These are phyloP conservation scores for Apiotrichum laibachii DNA, from an alignment of 1,284 basidiomycete genomes.

Conservation along the genomic window DNA sequence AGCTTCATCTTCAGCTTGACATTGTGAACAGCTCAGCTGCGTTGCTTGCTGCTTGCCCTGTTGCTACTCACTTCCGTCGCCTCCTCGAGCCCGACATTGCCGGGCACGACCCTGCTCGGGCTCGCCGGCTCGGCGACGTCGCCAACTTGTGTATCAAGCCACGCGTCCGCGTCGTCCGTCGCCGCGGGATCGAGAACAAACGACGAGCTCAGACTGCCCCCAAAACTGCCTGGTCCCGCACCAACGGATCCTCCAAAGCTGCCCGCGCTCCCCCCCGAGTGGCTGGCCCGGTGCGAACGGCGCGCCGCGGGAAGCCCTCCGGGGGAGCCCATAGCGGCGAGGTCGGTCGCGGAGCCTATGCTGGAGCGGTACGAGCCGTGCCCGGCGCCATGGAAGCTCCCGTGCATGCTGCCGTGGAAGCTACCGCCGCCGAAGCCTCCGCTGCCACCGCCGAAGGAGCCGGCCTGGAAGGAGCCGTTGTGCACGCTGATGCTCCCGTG, in stretches of 20 bases:
- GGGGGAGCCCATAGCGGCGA: neutral
- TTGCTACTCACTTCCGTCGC: constrained; percentile 33
- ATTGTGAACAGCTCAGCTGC: neutral
- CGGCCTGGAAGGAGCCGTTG: constrained; percentile 1
- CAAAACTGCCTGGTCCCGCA: too few species aligned
- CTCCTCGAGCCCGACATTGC: constrained; percentile 32
- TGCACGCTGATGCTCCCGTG: constrained; percentile 22
- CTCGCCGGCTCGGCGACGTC: constrained; percentile 6
- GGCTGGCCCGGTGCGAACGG: neutral
- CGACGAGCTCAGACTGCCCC: constrained; percentile 13
- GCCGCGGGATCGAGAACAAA: constrained; percentile 16
- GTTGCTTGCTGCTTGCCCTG: neutral
- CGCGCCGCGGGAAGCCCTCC: too few species aligned
- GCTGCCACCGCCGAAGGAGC: neutral
- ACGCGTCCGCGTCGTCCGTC: constrained; percentile 22
- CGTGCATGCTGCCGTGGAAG: neutral
- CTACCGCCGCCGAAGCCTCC: too few species aligned
- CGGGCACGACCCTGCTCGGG: constrained; percentile 6
- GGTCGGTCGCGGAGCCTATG: constrained; percentile 22
- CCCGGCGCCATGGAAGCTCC: constrained; percentile 12
- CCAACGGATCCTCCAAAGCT: constrained; percentile 8
- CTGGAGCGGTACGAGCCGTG: neutral
- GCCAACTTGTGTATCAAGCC: constrained; percentile 27
- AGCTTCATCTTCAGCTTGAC: neutral
- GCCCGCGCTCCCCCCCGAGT: constrained; percentile 13